These are phyloP conservation scores for Dryas alaskensis DNA, from an alignment of 306 rosid genomes.

Conservation along the genomic window DNA sequence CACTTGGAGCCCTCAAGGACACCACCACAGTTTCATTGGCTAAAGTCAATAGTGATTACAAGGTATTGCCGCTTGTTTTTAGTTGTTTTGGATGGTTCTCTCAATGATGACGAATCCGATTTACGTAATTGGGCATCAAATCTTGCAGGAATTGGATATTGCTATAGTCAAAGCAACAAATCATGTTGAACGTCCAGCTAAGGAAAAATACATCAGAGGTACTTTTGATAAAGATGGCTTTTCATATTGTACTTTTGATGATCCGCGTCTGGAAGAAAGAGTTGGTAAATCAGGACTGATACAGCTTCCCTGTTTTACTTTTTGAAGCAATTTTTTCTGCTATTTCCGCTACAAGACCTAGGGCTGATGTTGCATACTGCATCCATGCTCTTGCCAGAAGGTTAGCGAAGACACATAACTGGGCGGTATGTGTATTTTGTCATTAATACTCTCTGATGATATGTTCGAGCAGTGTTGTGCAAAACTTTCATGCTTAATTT, in stretches of 20 bases:
- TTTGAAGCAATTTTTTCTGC: slow-evolving; percentile 89
- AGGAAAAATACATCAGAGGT: slow-evolving; percentile 92
- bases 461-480: too few relatives aligned
- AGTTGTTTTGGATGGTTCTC: slow-evolving; percentile 7
- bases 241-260: neutral
- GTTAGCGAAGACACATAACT: slow-evolving; percentile 89
- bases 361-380: slow-evolving; percentile 99
- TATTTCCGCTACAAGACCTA: slow-evolving; percentile 94
- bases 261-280: slow-evolving; percentile 24
- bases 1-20: slow-evolving; percentile 95
- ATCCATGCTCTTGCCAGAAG: slow-evolving; percentile 94
- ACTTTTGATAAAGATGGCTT: slow-evolving; percentile 7
- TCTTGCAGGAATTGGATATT: slow-evolving; percentile 88
- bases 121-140: slow-evolving; percentile 22
- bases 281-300: slow-evolving; percentile 23
- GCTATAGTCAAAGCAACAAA: slow-evolving; percentile 91
- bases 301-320: slow-evolving; percentile 27
- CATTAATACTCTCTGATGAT: neutral
- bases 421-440: slow-evolving; percentile 74
- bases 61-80: slow-evolving; percentile 44
- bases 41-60: slow-evolving; percentile 97
- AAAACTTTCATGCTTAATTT: too few relatives aligned
- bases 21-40: slow-evolving; percentile 97
- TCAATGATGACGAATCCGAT: slow-evolving; percentile 8
- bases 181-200: slow-evolving; percentile 91